Base-by-base conservation (phyloP, 805 yeast genomes). In the Starmerella ratchasimensis region DNA sequence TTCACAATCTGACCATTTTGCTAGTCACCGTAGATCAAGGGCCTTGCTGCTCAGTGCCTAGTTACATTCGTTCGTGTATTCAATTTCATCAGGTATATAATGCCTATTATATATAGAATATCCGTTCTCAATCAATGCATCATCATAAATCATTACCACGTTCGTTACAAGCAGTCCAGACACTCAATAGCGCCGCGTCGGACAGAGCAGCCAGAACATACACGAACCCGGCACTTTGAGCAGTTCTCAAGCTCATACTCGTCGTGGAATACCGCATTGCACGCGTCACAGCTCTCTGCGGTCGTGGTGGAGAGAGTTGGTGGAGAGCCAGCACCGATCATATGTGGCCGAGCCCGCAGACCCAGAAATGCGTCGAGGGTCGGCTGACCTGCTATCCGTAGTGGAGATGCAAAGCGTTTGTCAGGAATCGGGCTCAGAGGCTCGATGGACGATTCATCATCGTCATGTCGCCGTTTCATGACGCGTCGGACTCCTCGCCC, bases 121-220 rank as follows among this genome's bases (percentile, higher is more conserved):
- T 11, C 25, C 10, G 25, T 23, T 11, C 25, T 23, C 10, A 23
- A 23, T 8, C 10, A n/a, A 28, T 18, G 18, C 31, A 28, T 18
- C 31, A 19, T n/a, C n/a, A n/a, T n/a, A n/a, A n/a, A n/a, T n/a
- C 28, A 21, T 5, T 21, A n/a, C 34, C 10, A 14, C 20, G 35
- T 17, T 18, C 8, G 16, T 23, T 25, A 6, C 20, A 6, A 30
- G 29, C 52, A 48, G 25, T 41, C 44, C 2, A 49, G 33, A 25
- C 53, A 49, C 10, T 26, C 17, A 5, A 39, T 35, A 3, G 15
- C 15, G 15, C 22, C 39, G 9, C 44, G 40, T 8, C 47, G 44
- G 13, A 47, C 42, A 2, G 50, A 49, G 36, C 53, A 49, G 18
- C 14, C 7, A 4, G 44, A 11, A 34, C 53, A 49, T 23, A 44